Base-by-base conservation (phyloP, 2,329 filamentous ascomycete species). In the Monilinia laxa region DNA sequence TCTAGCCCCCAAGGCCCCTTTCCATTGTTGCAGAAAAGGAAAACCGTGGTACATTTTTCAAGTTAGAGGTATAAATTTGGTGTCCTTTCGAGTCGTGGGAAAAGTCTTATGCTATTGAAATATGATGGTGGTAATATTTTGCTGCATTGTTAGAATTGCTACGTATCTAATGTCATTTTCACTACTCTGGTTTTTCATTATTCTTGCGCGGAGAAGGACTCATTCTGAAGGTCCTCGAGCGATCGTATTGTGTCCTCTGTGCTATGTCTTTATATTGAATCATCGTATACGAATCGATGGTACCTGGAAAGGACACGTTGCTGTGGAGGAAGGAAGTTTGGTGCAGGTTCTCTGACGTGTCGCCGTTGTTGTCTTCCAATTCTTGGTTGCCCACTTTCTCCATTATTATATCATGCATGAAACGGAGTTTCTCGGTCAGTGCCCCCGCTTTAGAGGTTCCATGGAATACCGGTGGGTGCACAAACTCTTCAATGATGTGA, bases 281-380 rank as follows among this genome's bases (percentile, higher is more conserved):
- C 38, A 14, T 40, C 38, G 38, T 40, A 40, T 14, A 7, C 38
- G 45, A 47, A 9, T 47, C 6, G 18, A 16, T 47, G 42, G 16
- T 47, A 51, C 35, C 18, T 20, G 11, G n/a, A 51, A 51, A 20
- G 58, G 25, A 51, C 58, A 60, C 58, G 58, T 60, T 45, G 45
- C 28, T 51, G 49, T 51, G 58, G 28, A 38, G n/a, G 28, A 35
- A 47, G 20, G 23, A 28, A 28, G 18, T 59, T 40, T 47, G 58
- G 45, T 51, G 58, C 45, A 59, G 45, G 20, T 23, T 51, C 58
- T 60, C 58, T 60, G 58, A 60, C 58, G 58, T 60, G 45, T 60
- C 58, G 58, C 58, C 47, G n/a, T 60, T 49, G 58, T 16, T 60
- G 58, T 60, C 45, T 45, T 60, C 20, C 28, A 23, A 60, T 51